Evolutionary conservation across 495 filamentous ascomycete species (phyloP).

Genomic region (Penicillium lividum): DNA sequence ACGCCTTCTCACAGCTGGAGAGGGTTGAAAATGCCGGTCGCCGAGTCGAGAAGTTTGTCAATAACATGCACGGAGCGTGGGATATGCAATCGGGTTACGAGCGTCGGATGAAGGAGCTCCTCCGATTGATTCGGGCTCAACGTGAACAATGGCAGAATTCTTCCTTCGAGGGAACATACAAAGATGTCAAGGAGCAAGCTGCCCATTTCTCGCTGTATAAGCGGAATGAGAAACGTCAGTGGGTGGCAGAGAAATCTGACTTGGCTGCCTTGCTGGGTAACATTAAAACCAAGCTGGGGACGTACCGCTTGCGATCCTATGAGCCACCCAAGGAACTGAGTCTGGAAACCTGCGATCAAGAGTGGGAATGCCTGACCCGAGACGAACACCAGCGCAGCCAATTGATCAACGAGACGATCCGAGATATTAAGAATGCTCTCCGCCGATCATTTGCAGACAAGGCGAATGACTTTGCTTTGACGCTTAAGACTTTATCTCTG

Average conservation of each 20-base stretch:
- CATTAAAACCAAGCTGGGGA: conserved; percentile 96
- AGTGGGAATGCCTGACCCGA: conserved; percentile 77
- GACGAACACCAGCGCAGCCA: conserved; percentile 85
- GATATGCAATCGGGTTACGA: conserved; percentile 98
- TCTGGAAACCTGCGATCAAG: conserved; percentile 74
- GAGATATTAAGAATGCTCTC: conserved; percentile 96
- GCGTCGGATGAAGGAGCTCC: conserved; percentile 76
- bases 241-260: conserved; percentile 97
- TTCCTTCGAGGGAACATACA: conserved; percentile 86
- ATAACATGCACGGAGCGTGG: conserved; percentile 99
- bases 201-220: conserved; percentile 84
- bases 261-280: conserved; percentile 92
- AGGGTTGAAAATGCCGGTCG: conserved; percentile 95
- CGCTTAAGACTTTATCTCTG: conserved; percentile 87
- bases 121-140: conserved; percentile 73
- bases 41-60: conserved; percentile 96
- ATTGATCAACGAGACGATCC: conserved; percentile 94
- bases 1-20: conserved; percentile 98
- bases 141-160: conserved; percentile 72
- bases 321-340: conserved; percentile 81
- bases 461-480: conserved; percentile 94
- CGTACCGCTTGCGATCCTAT: conserved; percentile 87
- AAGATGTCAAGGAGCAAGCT: conserved; percentile 87
- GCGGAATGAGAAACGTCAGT: conserved; percentile 80
- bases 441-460: conserved; percentile 91